Evolutionary conservation across 1,139 yeast genomes (phyloP).

Genomic region (Saccharomyces hybrid): DNA sequence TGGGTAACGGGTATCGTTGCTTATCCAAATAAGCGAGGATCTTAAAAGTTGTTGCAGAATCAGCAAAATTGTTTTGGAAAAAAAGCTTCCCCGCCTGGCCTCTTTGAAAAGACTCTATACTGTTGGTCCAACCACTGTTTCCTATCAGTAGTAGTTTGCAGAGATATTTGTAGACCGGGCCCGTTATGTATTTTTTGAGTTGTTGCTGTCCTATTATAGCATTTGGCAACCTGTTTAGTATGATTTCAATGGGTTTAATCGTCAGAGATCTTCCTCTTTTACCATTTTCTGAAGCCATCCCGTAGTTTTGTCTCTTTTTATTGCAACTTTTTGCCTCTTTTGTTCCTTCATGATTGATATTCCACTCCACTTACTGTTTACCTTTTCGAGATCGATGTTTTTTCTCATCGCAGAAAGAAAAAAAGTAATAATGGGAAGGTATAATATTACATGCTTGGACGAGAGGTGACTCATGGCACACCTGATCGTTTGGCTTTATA

Average conservation of each 20-base stretch:
- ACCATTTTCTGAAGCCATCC: neutral
- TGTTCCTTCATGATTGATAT: constrained; percentile 9
- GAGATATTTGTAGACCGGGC: neutral
- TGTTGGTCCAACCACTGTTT: neutral
- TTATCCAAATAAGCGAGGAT: neutral
- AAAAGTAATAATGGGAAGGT: neutral
- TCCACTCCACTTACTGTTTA: neutral
- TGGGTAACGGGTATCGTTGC: neutral
- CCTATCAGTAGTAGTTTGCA: neutral
- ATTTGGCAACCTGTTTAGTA: neutral
- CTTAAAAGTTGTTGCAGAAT: neutral
- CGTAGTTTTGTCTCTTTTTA: neutral
- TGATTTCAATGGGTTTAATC: neutral
- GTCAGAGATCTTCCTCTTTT: neutral
- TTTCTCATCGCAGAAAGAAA: neutral
- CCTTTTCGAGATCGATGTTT: neutral
- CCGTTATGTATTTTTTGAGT: neutral
- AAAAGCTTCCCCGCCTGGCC: neutral
- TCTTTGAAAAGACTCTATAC: neutral
- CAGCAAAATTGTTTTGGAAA: neutral
- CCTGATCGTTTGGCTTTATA: neutral
- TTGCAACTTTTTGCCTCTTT: neutral
- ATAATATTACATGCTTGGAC: neutral
- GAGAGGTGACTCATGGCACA: neutral
- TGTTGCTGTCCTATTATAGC: neutral